Evolutionary conservation across 345 rosid genomes (phyloP).

Genomic region (Hibiscus syriacus): DNA sequence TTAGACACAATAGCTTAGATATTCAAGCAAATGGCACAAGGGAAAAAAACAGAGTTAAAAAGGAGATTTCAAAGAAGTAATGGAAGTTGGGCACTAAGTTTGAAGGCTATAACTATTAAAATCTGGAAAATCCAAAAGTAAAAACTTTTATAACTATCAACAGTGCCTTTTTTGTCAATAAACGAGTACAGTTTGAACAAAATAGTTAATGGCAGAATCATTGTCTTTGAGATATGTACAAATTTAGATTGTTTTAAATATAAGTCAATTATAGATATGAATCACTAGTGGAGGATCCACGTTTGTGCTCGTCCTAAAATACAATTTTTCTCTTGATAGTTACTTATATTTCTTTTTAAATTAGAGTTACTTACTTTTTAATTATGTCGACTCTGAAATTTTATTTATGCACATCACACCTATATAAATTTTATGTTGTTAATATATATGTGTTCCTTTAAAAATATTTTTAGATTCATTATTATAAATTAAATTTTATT

Average conservation of each 20-base stretch:
- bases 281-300: too few species aligned
- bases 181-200: constrained; percentile 48
- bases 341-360: too few species aligned
- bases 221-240: constrained; percentile 33
- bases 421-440: too few species aligned
- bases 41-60: background rate
- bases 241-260: constrained; percentile 22
- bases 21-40: constrained; percentile 7
- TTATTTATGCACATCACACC: too few species aligned
- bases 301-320: too few species aligned
- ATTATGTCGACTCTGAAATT: too few species aligned
- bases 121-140: constrained; percentile 81
- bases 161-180: constrained; percentile 39
- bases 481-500: too few species aligned
- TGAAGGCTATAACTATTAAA: constrained; percentile 42
- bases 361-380: too few species aligned
- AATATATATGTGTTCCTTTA: too few species aligned
- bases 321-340: background rate
- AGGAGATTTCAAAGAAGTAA: background rate
- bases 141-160: constrained; percentile 36
- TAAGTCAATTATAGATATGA: too few species aligned
- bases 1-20: background rate
- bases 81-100: constrained; percentile 23
- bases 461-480: too few species aligned
- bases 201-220: constrained; percentile 44